A percentile compares a stretch with the other conserved stretches of the same genome.
Evolutionary conservation across 306 rosid species (phyloP).

Genomic region (Vigna angularis): DNA sequence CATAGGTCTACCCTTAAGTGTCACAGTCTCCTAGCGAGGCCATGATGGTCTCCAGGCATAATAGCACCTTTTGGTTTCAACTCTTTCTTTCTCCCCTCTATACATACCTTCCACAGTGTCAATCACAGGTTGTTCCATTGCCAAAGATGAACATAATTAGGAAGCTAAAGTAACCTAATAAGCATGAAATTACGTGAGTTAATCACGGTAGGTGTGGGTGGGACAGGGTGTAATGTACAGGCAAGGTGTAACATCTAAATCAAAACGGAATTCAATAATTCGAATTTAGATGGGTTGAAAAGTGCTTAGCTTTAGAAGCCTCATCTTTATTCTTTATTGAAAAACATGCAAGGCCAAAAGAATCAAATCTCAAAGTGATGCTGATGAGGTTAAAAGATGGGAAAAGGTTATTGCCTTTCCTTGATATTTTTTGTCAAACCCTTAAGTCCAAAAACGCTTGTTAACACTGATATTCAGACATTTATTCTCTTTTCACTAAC

Average conservation of each 20-base stretch:
- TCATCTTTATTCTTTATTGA: slow-evolving; percentile 41
- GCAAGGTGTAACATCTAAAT: slow-evolving; percentile 71
- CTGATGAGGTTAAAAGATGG: slow-evolving; percentile 51
- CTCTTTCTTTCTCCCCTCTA: not conserved
- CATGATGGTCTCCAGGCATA: slow-evolving; percentile 50
- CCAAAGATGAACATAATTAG: slow-evolving; percentile 30
- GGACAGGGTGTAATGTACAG: slow-evolving; percentile 49
- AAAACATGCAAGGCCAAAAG: slow-evolving; percentile 54
- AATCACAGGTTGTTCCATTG: slow-evolving; percentile 17
- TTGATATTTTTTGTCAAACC: slow-evolving; percentile 38
- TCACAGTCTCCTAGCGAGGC: slow-evolving; percentile 29
- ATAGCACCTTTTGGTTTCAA: slow-evolving; percentile 24
- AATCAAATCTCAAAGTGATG: slow-evolving; percentile 44
- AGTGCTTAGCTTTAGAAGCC: slow-evolving; percentile 51
- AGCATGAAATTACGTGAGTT: slow-evolving; percentile 42
- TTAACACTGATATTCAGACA: slow-evolving; percentile 46
- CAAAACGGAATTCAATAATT: slow-evolving; percentile 51
- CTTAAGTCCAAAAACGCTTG: slow-evolving; percentile 28
- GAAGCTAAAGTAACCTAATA: slow-evolving; percentile 21
- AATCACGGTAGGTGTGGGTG: slow-evolving; percentile 69
- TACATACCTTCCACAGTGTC: not conserved
- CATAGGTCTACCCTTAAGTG: slow-evolving; percentile 36
- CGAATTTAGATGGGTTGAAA: slow-evolving; percentile 46
- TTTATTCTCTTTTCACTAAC: slow-evolving; percentile 58
- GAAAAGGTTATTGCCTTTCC: slow-evolving; percentile 46